These are phyloP conservation scores for Cyclospora cayetanensis DNA, from an alignment of 169 alveolate species.

Conservation along the genomic window DNA sequence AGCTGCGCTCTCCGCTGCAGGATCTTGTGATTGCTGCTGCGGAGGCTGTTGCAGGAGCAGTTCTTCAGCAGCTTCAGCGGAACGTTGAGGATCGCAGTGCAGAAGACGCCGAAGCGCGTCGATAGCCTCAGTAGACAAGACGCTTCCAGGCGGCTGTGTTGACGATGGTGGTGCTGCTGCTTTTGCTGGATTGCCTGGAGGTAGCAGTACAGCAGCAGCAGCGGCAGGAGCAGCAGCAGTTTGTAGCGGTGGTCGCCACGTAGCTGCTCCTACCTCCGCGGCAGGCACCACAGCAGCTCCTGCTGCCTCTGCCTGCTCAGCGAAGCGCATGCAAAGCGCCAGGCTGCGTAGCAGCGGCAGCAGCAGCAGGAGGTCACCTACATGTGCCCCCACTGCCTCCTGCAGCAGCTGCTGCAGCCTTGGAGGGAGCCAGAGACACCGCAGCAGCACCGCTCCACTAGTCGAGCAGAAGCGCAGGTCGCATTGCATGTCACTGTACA, in stretches of 20 bases:
- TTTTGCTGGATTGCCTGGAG: no score
- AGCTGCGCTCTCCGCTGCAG: slow-evolving; percentile 1
- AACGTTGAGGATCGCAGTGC: background rate
- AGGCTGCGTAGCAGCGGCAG: slow-evolving; percentile 61
- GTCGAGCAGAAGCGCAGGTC: background rate
- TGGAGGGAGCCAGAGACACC: slow-evolving; percentile 64
- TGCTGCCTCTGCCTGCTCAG: slow-evolving; percentile 13
- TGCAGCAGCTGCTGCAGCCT: slow-evolving; percentile 64
- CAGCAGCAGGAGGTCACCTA: slow-evolving; percentile 43
- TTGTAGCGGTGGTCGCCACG: background rate
- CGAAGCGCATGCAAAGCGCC: slow-evolving; percentile 56
- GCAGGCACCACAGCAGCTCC: slow-evolving; percentile 39
- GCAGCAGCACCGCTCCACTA: slow-evolving; percentile 56
- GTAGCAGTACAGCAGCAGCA: slow-evolving; percentile 19
- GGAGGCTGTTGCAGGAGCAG: background rate
- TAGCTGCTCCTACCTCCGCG: slow-evolving; percentile 47
- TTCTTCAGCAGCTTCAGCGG: slow-evolving; percentile 2
- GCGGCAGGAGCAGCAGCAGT: slow-evolving; percentile 16
- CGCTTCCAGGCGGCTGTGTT: background rate
- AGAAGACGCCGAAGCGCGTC: slow-evolving; percentile 42
- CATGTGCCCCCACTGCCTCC: slow-evolving; percentile 47
- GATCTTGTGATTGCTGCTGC: background rate
- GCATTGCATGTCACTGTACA: slow-evolving; percentile 11
- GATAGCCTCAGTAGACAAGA: slow-evolving; percentile 12
- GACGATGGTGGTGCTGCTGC: slow-evolving; percentile 38